Base-by-base conservation (phyloP, 192 early-diverging fungal genomes). In the Phlyctochytrium bullatum region DNA sequence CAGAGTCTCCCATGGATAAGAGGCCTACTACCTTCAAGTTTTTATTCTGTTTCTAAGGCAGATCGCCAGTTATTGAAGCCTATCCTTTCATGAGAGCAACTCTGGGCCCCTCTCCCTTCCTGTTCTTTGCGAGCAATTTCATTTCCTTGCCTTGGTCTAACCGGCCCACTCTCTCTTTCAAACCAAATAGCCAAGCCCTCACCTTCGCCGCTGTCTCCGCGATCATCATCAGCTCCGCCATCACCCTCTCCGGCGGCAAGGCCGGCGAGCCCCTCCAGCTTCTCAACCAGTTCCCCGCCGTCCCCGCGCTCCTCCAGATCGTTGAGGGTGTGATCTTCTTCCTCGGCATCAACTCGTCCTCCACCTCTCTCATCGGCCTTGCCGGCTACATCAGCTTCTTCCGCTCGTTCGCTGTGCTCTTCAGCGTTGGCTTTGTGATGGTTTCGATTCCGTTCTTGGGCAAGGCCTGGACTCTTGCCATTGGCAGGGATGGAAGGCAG, bases 401-500 rank as follows among this genome's bases (percentile, higher is more conserved):
- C 60, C 23, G 25, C 62, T 50, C 10, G 60, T 2, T 10, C 62
- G 24, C 29, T 24, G 36, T 20, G 59, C 12, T 20, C 53, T 60
- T 35, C 58, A 4, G 4, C 61, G 0, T 32, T 17, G 6, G 30
- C 33, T 27, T 62, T 69, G 23, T 40, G 36, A 50, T 33, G 58
- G 27, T 51, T 62, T 12, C 61, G 59, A 59, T 33, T 23, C 60
- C 59, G 30, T 23, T 32, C 28, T 58, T 58, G 56, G 28, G 6
- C 56, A 10, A 30, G 34, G 28, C 6, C 33, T 36, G 34, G 31
- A 3, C 60, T 34, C 16, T 12, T 6, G 60, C 12, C 52, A 71
- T 71, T 36, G 69, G 69, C 32, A 47, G 69, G 2, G 69, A 71
- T 30, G 69, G 69, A 40, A 23, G 69, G 6, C 69, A 71, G 34